phyloP scores from a whole-genome alignment of 202 grass and related monocot species.

The Setaria viridis region DNA sequence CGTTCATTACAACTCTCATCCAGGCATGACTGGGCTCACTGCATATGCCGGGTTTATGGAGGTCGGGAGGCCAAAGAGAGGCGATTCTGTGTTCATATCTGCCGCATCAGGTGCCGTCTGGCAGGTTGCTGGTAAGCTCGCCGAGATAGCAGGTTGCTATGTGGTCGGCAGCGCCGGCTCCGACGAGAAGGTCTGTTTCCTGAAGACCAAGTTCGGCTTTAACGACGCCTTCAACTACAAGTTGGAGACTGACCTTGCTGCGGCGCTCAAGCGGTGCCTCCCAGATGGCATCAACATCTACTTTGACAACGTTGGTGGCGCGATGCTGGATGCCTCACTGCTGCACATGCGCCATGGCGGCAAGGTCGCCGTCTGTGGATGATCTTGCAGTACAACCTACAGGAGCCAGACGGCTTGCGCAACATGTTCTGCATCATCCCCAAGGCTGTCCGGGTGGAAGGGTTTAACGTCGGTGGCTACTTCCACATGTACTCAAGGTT shows the following conservation, averaged over 20 bases:
- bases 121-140: conserved; percentile 65
- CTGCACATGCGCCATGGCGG: conserved; percentile 46
- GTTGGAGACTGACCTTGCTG: conserved; percentile 36
- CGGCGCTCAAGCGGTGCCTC: conserved; percentile 46
- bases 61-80: conserved; percentile 47
- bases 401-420: conserved; percentile 38
- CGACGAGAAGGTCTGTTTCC: conserved; percentile 60
- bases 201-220: conserved; percentile 62
- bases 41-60: conserved; percentile 51
- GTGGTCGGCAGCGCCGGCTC: conserved; percentile 64
- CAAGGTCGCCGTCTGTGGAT: conserved; percentile 57
- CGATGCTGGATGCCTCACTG: conserved; percentile 59
- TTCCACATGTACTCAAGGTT: conserved; percentile 36
- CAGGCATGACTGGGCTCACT: conserved; percentile 55
- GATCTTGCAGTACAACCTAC: conserved; percentile 72
- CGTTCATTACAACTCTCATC: too few species aligned
- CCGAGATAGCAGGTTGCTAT: conserved; percentile 68
- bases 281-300: conserved; percentile 71
- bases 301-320: conserved; percentile 61
- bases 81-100: conserved; percentile 54
- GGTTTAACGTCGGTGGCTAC: background rate
- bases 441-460: conserved; percentile 48
- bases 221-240: conserved; percentile 79
- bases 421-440: conserved; percentile 44
- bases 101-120: conserved; percentile 59